Evolutionary conservation across 2,329 filamentous ascomycete genomes (phyloP).

Genomic region (Aspergillus melleus): DNA sequence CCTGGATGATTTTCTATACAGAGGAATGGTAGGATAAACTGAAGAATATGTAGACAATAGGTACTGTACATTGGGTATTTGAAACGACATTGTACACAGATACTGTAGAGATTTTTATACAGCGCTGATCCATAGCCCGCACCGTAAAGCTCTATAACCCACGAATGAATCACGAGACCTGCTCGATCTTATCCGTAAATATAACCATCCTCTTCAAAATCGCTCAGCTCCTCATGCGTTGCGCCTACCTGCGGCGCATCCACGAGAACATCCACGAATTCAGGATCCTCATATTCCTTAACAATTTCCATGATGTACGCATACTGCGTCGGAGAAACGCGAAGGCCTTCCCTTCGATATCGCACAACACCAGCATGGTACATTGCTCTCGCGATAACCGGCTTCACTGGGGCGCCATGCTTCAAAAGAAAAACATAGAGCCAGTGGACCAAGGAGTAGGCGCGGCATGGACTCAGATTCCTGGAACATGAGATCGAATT

Average conservation of each 20-base stretch:
- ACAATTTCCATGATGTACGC: constrained; percentile 49
- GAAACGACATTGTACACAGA: not conserved
- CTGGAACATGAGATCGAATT: constrained; percentile 42
- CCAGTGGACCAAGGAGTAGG: constrained; percentile 49
- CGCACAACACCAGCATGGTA: constrained; percentile 52
- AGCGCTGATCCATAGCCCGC: not conserved
- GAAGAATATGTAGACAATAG: not conserved
- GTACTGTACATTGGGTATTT: not conserved
- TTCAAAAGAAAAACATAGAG: constrained; percentile 48
- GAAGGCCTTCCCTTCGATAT: constrained; percentile 37
- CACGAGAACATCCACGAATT: constrained; percentile 36
- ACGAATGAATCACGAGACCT: not conserved
- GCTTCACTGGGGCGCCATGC: constrained; percentile 44
- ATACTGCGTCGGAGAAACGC: constrained; percentile 37
- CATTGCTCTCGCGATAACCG: constrained; percentile 49
- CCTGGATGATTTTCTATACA: too few relatives aligned
- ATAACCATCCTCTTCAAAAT: constrained; percentile 1
- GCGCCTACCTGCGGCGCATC: constrained; percentile 19
- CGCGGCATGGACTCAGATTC: constrained; percentile 38
- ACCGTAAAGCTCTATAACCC: not conserved
- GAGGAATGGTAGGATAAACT: too few relatives aligned
- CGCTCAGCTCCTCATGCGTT: not conserved
- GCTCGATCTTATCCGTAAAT: not conserved
- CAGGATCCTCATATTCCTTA: constrained; percentile 42
- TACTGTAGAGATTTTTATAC: not conserved